Percentiles rank a stretch among this genome's conserved stretches.
Conservation (phyloP, 2,329 filamentous ascomycete genomes). For the Didymella pomorum region DNA sequence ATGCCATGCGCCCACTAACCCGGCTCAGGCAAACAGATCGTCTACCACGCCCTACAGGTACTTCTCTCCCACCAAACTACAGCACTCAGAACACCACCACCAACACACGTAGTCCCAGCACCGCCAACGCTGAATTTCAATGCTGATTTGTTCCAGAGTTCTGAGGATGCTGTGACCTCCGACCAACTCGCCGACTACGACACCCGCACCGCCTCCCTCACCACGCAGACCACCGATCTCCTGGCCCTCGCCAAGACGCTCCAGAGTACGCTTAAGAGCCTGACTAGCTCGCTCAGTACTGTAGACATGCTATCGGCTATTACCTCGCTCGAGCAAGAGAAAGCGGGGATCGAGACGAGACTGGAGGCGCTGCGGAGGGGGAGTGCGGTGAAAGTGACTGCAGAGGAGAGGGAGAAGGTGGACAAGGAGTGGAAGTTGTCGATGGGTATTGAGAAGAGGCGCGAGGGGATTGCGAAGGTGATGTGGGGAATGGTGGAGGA, state of each 20-base stretch:
- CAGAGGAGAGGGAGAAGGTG: slow-evolving; percentile 57
- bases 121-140: too few species aligned
- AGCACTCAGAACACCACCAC: not conserved
- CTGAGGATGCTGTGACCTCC: slow-evolving; percentile 57
- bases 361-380: slow-evolving; percentile 54
- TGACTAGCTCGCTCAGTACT: slow-evolving; percentile 60
- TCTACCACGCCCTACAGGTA: slow-evolving; percentile 65
- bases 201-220: slow-evolving; percentile 57
- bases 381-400: slow-evolving; percentile 56
- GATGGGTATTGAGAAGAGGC: slow-evolving; percentile 47
- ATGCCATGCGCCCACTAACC: not conserved
- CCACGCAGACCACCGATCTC: slow-evolving; percentile 55
- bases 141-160: slow-evolving; percentile 52
- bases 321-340: slow-evolving; percentile 55
- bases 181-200: slow-evolving; percentile 61
- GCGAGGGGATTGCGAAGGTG: slow-evolving; percentile 60
- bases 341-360: slow-evolving; percentile 50
- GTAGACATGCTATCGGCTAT: slow-evolving; percentile 59
- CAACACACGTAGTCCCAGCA: too few species aligned
- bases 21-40: slow-evolving; percentile 64
- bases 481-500: slow-evolving; percentile 61
- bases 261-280: slow-evolving; percentile 56
- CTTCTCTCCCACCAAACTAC: not conserved
- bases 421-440: slow-evolving; percentile 58
- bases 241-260: slow-evolving; percentile 59